These are phyloP conservation scores for Aspergillus cristatus DNA, from an alignment of 495 filamentous ascomycete species.

Conservation along the genomic window DNA sequence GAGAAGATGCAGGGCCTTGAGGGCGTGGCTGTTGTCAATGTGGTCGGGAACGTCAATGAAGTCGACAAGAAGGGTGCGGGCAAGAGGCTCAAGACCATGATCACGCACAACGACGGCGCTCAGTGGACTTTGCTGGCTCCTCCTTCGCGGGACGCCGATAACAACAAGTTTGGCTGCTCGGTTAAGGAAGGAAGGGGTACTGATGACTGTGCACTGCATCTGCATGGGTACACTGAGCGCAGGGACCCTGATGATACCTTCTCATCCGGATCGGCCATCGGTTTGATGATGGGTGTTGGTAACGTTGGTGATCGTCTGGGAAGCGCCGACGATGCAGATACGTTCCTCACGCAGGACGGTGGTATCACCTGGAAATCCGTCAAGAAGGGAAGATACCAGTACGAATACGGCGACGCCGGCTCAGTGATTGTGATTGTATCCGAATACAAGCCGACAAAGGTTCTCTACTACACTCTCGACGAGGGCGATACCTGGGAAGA, in stretches of 20 bases:
- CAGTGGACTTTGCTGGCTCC: constrained; percentile 70
- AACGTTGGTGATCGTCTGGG: constrained; percentile 68
- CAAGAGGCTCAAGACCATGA: constrained; percentile 80
- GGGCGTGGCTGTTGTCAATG: constrained; percentile 79
- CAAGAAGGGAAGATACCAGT: constrained; percentile 78
- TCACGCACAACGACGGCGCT: constrained; percentile 92
- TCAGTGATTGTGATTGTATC: constrained; percentile 79
- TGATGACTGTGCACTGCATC: constrained; percentile 72
- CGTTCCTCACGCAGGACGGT: constrained; percentile 80
- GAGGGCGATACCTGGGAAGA: constrained; percentile 67
- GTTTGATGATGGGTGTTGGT: constrained; percentile 82
- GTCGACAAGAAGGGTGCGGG: constrained; percentile 48
- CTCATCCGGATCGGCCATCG: constrained; percentile 80
- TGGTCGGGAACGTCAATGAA: constrained; percentile 62
- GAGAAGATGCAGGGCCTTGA: constrained; percentile 90
- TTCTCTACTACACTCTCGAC: constrained; percentile 68
- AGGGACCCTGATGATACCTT: constrained; percentile 68
- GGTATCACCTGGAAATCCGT: constrained; percentile 80
- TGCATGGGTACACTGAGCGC: constrained; percentile 93
- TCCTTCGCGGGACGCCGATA: constrained; percentile 57
- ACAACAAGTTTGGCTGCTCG: constrained; percentile 60
- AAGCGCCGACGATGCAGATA: constrained; percentile 55
- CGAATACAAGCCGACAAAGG: constrained; percentile 51
- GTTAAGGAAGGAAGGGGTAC: constrained; percentile 35
- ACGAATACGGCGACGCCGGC: constrained; percentile 92